Evolutionary conservation across 768 basidiomycete species (phyloP).

Genomic region (Zangia roseola): DNA sequence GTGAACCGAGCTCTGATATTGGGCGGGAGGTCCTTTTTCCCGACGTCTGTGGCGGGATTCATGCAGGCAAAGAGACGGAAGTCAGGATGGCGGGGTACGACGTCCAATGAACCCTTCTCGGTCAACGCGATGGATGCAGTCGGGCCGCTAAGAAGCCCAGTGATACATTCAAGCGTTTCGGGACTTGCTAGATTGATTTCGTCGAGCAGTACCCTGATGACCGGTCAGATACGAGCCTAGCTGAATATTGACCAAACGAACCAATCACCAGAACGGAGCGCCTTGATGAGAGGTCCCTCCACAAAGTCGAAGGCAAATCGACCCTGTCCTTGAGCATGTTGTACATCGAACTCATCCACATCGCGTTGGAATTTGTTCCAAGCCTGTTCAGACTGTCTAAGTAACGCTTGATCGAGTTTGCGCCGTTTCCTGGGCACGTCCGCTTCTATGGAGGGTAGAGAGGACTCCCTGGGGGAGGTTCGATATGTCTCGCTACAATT

Average conservation of each 20-base stretch:
- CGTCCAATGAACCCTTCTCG: slow-evolving; percentile 88
- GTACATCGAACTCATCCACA: slow-evolving; percentile 80
- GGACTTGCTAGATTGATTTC: slow-evolving; percentile 94
- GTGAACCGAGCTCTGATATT: slow-evolving; percentile 91
- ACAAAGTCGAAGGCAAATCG: slow-evolving; percentile 94
- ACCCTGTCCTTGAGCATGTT: slow-evolving; percentile 83
- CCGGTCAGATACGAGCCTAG: slow-evolving; percentile 1
- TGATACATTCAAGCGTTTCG: slow-evolving; percentile 92
- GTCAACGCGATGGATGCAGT: slow-evolving; percentile 89
- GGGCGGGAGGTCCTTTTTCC: slow-evolving; percentile 94
- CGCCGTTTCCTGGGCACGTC: slow-evolving; percentile 67
- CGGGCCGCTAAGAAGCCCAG: slow-evolving; percentile 82
- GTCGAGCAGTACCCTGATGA: slow-evolving; percentile 83
- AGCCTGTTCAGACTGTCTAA: slow-evolving; percentile 44
- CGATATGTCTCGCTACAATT: no score
- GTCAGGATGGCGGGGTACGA: slow-evolving; percentile 87
- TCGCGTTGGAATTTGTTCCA: slow-evolving; percentile 72
- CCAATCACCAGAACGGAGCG: slow-evolving; percentile 89
- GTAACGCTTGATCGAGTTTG: slow-evolving; percentile 49
- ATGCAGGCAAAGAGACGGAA: slow-evolving; percentile 98
- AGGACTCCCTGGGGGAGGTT: slow-evolving; percentile 8
- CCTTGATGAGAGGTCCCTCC: slow-evolving; percentile 93
- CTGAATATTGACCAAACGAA: slow-evolving; percentile 39
- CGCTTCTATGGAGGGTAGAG: slow-evolving; percentile 33
- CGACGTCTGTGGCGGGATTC: slow-evolving; percentile 99